Conservation (phyloP, 75 land plant genomes). For the Pseudotsuga menziesii region DNA sequence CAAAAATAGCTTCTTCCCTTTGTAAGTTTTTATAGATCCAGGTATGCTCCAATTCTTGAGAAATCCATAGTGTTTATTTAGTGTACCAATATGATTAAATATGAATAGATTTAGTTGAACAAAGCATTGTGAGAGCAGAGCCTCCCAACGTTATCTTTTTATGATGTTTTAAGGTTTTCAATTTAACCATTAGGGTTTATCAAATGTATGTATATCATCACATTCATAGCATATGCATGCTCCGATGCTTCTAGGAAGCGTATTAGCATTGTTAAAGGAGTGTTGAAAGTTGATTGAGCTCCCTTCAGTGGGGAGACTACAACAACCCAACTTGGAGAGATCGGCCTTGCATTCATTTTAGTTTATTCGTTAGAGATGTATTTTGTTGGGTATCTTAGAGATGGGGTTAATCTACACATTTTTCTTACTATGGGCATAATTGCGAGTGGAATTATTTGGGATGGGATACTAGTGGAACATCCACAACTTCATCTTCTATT, state of each 20-base stretch:
- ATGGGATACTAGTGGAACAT: slow-evolving; percentile 68
- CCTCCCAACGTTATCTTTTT: slow-evolving; percentile 30
- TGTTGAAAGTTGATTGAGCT: slow-evolving; percentile 61
- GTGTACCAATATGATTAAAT: too few relatives aligned
- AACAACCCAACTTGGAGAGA: slow-evolving; percentile 59
- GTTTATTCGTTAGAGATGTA: slow-evolving; percentile 67
- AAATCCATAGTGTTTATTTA: too few relatives aligned
- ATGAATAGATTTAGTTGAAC: neutral
- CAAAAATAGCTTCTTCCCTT: too few relatives aligned
- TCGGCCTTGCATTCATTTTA: slow-evolving; percentile 68
- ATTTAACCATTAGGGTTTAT: slow-evolving; percentile 28
- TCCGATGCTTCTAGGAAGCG: slow-evolving; percentile 75
- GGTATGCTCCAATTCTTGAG: too few relatives aligned
- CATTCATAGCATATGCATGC: slow-evolving; percentile 77
- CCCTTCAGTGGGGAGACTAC: slow-evolving; percentile 65
- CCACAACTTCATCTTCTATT: slow-evolving; percentile 58
- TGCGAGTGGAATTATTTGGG: slow-evolving; percentile 73
- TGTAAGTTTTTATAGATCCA: too few relatives aligned
- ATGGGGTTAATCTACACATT: slow-evolving; percentile 55
- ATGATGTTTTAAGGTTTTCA: slow-evolving; percentile 4
- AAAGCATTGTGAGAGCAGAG: neutral
- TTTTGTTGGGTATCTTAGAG: slow-evolving; percentile 75
- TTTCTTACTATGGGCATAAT: slow-evolving; percentile 81
- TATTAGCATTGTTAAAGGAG: slow-evolving; percentile 69
- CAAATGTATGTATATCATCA: slow-evolving; percentile 53